Conservation (phyloP, 2,329 filamentous ascomycete genomes). For the Trichophyton rubrum region DNA sequence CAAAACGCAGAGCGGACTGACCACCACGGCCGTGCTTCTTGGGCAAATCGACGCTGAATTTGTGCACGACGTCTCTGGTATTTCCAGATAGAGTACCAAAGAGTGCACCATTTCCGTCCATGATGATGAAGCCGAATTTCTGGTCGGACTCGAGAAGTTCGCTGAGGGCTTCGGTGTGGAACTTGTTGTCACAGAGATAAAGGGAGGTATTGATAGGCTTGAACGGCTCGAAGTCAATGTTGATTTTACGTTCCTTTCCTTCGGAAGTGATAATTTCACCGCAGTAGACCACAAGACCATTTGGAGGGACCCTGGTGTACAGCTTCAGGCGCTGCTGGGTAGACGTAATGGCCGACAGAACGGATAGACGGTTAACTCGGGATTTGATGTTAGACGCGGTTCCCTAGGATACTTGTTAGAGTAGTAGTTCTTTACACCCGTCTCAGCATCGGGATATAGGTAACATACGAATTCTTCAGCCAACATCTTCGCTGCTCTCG, state of each 20-base stretch:
- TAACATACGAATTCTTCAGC: slow-evolving; percentile 92
- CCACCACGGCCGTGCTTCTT: slow-evolving; percentile 99
- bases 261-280: slow-evolving; percentile 99
- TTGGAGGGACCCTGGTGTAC: slow-evolving; percentile 97
- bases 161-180: slow-evolving; percentile 93
- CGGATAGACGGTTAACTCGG: slow-evolving; percentile 94
- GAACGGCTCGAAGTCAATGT: slow-evolving; percentile 99
- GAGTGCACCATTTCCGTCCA: slow-evolving; percentile 97
- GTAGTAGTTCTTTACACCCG: background rate
- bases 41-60: slow-evolving; percentile 95
- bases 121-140: slow-evolving; percentile 98
- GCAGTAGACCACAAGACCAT: slow-evolving; percentile 96
- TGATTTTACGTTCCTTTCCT: slow-evolving; percentile 98
- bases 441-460: background rate
- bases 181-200: slow-evolving; percentile 99
- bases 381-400: slow-evolving; percentile 99
- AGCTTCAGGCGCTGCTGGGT: slow-evolving; percentile 98
- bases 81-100: slow-evolving; percentile 97
- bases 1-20: slow-evolving; percentile 98
- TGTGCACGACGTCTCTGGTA: slow-evolving; percentile 91
- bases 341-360: slow-evolving; percentile 94
- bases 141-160: slow-evolving; percentile 97
- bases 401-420: slow-evolving; percentile 45
- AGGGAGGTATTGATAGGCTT: slow-evolving; percentile 99
- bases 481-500: slow-evolving; percentile 96